phyloP scores from a whole-genome alignment of 768 basidiomycete genomes.

The Suillus lakei region DNA sequence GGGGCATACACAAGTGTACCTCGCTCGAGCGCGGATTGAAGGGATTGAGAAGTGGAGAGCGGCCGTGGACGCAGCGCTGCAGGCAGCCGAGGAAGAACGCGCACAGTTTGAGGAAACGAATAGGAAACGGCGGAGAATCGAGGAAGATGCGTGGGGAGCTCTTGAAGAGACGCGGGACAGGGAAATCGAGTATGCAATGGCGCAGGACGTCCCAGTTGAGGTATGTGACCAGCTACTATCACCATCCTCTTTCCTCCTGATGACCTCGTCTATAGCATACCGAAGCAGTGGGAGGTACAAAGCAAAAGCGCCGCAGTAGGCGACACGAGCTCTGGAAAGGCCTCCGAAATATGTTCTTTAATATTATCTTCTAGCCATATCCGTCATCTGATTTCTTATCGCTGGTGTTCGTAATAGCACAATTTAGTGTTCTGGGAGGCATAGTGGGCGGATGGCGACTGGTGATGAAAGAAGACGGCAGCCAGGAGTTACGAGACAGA shows the following conservation, averaged over 20 bases:
- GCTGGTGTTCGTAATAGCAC: background rate
- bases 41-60: slow-evolving; percentile 6
- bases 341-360: slow-evolving; percentile 4
- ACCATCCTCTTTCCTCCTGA: background rate
- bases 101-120: background rate
- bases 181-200: background rate
- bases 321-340: slow-evolving; percentile 9
- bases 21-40: slow-evolving; percentile 4
- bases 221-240: background rate
- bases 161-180: background rate
- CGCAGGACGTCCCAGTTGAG: slow-evolving; percentile 1
- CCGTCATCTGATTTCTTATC: background rate
- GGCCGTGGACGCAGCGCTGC: slow-evolving; percentile 8
- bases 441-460: background rate
- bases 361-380: slow-evolving; percentile 1
- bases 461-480: background rate
- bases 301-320: slow-evolving; percentile 5
- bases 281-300: background rate
- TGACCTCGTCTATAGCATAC: background rate
- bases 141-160: background rate
- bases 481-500: background rate
- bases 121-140: slow-evolving; percentile 1
- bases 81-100: slow-evolving; percentile 6
- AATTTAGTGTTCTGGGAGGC: background rate
- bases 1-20: background rate